These are phyloP conservation scores for Amylostereum chailletii DNA, from an alignment of 1,284 basidiomycete genomes.

Conservation along the genomic window DNA sequence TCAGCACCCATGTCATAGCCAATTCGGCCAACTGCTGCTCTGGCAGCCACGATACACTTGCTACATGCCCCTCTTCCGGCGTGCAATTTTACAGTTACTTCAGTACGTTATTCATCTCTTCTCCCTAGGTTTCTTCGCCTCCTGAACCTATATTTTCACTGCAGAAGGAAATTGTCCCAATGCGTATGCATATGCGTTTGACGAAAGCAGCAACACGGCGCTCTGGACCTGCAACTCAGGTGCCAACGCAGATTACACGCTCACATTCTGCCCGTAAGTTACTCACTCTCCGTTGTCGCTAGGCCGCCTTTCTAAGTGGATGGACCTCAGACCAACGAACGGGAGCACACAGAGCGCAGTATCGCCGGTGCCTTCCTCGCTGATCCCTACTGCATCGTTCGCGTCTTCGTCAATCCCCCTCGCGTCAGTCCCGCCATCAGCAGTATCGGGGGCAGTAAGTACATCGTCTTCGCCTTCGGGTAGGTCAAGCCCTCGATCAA, in stretches of 20 bases:
- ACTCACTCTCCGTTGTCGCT: background rate
- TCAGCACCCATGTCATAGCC: constrained; percentile 14
- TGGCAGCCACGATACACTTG: constrained; percentile 37
- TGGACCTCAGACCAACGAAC: too few species aligned
- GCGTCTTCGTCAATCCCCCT: too few species aligned
- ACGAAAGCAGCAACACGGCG: constrained; percentile 43
- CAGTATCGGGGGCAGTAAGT: too few species aligned
- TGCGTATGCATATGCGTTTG: constrained; percentile 50
- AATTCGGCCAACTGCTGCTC: constrained; percentile 51
- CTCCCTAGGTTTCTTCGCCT: background rate
- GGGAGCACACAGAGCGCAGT: too few species aligned
- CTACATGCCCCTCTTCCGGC: constrained; percentile 43
- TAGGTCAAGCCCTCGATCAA: too few species aligned
- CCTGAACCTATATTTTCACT: background rate
- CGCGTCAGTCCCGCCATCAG: too few species aligned
- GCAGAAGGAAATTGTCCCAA: constrained; percentile 40
- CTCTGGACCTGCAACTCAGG: constrained; percentile 36
- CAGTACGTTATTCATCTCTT: constrained; percentile 25
- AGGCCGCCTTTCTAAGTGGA: too few species aligned
- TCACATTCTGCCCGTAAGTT: constrained; percentile 11
- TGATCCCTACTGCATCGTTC: too few species aligned
- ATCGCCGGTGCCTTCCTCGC: too few species aligned
- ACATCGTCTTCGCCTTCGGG: too few species aligned
- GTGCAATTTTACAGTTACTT: constrained; percentile 47
- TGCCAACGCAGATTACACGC: constrained; percentile 4